Evolutionary conservation across 495 filamentous ascomycete species (phyloP), one percentile per base, ranked within the genome.

Genomic region (Haplographium delicatum): DNA sequence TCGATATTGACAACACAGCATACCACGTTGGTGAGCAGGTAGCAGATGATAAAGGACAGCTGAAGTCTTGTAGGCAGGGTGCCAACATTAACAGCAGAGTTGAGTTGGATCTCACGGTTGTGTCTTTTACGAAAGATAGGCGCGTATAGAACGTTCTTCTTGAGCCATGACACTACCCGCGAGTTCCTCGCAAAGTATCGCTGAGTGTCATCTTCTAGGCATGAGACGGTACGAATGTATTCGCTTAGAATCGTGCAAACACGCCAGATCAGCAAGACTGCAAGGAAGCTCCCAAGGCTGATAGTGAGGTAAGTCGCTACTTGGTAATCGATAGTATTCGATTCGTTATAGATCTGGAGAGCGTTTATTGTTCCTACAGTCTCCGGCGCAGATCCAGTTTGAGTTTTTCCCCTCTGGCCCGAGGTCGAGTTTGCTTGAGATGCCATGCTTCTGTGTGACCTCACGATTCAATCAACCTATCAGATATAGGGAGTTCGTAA

Each of bases 31-130:
- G 78, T 84, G 10, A 73, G 69, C 18, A 91, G 63, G 65, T 95
- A 86, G 8, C 74, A 63, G 1, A 76, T 9, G 41, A 98, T 70
- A 57, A 97, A 74, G 24, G 89, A 65, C 4, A 84, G 79, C 57
- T 98, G 90, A 58, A 95, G 82, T 25, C 93, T 72, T 3, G 88
- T 87, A 1, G 93, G 93, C 15, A 98, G 69, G 0, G 91, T 96
- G 34, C 93, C 93, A 42, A 96, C 82, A 57, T 85, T 89, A 62
- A 96, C 54, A n/a, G 88, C 89, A 7, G 76, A 75, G 24, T 85
- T 89, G 13, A 98, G 68, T 61, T 88, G 85, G 54, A 97, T 75
- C 63, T 95, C 88, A 24, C 84, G 75, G 58, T 96, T 96, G 65
- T 96, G 93, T 57, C 91, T 75, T 59, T 91, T 89, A 23, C 73